Evolutionary conservation across 305 asterid species (phyloP), one percentile per base, ranked within the genome.

Genomic region (Solanum hybrid): DNA sequence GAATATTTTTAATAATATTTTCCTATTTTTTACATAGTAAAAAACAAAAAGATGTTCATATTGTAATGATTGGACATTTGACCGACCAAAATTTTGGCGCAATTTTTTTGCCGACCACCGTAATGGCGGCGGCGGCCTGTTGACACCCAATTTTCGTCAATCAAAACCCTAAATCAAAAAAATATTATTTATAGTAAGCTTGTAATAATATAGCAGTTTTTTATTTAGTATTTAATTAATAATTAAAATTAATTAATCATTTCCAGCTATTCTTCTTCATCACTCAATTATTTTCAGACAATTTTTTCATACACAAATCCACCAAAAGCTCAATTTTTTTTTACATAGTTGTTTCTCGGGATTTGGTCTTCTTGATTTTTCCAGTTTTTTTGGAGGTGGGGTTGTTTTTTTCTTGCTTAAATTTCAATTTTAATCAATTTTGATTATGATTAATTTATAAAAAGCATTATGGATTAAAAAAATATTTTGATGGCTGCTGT

Each of bases 61-160:
- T 72, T 26, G 26, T 65, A 88, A 17, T 77, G 26, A 10, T 34
- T 29, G 34, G 82, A 32, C 83, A 77, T 88, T 70, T 86, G 72
- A 57, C 89, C 57, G 41, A 90, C 78, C 89, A 89, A 87, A 89
- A 13, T 77, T 82, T 91, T 92, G 92, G 91, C 91, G 92, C 90
- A 89, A 88, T 72, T 6, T 6, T 17, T 90, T 90, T 85, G 34
- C 88, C 91, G 92, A 89, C 93, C 61, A 77, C 89, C 33, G 32
- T 24, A 32, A 26, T 24, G 51, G 51, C 9, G 90, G 89, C 88
- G 90, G 91, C 90, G 65, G 89, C 86, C 75, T 90, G 89, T 89
- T 79, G 34, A 72, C 89, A 65, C 65, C 24, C 24, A n/a, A 20
- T 34, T 76, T 89, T 78, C 33, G 27, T 87, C 88, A 68, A 70